Conservation (phyloP, 2,329 filamentous ascomycete species). For the Colletotrichum sp. region DNA sequence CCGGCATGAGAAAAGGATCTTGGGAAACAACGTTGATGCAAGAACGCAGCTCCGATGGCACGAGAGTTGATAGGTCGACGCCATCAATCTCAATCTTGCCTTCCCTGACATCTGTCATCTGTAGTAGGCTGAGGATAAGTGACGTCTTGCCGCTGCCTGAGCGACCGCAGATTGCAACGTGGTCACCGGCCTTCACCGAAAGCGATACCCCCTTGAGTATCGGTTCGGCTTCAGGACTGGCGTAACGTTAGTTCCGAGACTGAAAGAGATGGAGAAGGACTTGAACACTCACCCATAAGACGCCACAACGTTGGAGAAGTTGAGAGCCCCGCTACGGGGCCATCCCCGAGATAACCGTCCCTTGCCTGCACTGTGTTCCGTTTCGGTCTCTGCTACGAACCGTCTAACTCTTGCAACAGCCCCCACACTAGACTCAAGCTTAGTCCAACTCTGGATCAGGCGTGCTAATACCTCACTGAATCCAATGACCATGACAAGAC, state of each 20-base stretch:
- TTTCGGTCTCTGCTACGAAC: background rate
- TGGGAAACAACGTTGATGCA: background rate
- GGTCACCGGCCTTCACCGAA: background rate
- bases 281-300: background rate
- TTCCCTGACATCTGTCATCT: background rate
- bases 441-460: conserved; percentile 14
- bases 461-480: background rate
- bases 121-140: background rate
- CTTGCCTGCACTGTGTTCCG: background rate
- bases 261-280: no score
- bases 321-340: background rate
- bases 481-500: conserved; percentile 7
- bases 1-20: background rate
- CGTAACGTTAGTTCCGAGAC: no score
- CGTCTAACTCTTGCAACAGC: background rate
- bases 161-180: background rate
- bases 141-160: conserved; percentile 12
- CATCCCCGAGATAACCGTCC: background rate
- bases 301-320: background rate
- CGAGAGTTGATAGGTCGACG: background rate
- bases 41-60: background rate
- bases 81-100: background rate
- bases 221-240: background rate
- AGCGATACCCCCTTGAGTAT: background rate
- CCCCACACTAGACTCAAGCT: conserved; percentile 23